Conservation (phyloP, 2,329 filamentous ascomycete genomes). For the Lachnellula suecica region DNA sequence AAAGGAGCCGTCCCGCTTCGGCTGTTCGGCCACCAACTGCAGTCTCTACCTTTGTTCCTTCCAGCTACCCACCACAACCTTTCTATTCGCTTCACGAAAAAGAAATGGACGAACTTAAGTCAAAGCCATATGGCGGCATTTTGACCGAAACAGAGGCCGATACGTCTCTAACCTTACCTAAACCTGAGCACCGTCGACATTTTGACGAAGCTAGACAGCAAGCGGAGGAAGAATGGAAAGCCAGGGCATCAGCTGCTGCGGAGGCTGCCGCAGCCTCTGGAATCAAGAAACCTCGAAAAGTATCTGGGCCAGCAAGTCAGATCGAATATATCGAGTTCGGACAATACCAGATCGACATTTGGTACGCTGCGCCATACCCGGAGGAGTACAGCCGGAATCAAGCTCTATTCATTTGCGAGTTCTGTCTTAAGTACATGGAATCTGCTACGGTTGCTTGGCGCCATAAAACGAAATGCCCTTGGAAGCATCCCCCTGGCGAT, state of each 20-base stretch:
- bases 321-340: conserved; percentile 99
- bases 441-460: conserved; percentile 98
- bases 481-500: conserved; percentile 94
- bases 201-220: conserved; percentile 90
- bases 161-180: conserved; percentile 83
- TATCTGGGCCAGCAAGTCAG: conserved; percentile 85
- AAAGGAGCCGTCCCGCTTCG: conserved; percentile 41
- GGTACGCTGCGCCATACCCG: conserved; percentile 97
- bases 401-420: conserved; percentile 98
- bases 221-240: conserved; percentile 89
- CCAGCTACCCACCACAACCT: conserved; percentile 67
- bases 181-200: conserved; percentile 73
- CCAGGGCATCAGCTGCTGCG: conserved; percentile 62
- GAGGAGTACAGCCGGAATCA: conserved; percentile 97
- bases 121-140: conserved; percentile 94
- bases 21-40: conserved; percentile 40
- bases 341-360: conserved; percentile 96
- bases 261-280: conserved; percentile 65
- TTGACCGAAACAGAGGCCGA: conserved; percentile 86
- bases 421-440: conserved; percentile 99
- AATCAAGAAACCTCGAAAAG: conserved; percentile 68
- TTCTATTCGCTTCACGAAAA: conserved; percentile 89
- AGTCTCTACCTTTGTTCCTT: conserved; percentile 31
- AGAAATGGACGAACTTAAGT: conserved; percentile 84
- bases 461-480: conserved; percentile 94